Evolutionary conservation across 2,329 filamentous ascomycete species (phyloP), one percentile per base, ranked within the genome.

Genomic region (Claviceps capensis): DNA sequence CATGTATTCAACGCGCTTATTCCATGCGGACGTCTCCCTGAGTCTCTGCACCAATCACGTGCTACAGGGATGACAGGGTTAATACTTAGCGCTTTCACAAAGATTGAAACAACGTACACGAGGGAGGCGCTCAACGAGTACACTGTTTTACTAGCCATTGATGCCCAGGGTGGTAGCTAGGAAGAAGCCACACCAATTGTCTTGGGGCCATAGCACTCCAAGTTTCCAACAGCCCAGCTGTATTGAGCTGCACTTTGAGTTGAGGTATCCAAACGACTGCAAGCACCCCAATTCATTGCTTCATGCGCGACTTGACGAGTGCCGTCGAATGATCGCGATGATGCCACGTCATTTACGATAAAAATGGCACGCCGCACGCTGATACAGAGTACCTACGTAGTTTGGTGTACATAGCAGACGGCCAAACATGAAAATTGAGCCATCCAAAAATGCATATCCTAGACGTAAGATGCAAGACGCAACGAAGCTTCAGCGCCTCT

Each of bases 21-120:
- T 22, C 22, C 37, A 30, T 41, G 47, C 37, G 41, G 47, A 49
- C 47, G 47, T 49, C 48, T 49, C 26, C 48, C 40, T 49, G 17
- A 40, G 42, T 49, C 26, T 40, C 40, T 49, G n/a, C 48, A 49
- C 47, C 17, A 42, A 42, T 49, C 22, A 8, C 19, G 16, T 9
- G 2, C 22, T 37, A 36, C 46, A 48, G 37, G 47, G 37, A 22
- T 26, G 36, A 5, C 16, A 47, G 14, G 36, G 26, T 41, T 30
- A 8, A 26, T 26, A 26, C 23, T 7, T 26, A 9, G 4, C 8
- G 22, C 4, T 11, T 30, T 48, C 5, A 9, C 17, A 16, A 14
- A 41, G 14, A 48, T 16, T 41, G 22, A 30, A 41, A 30, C 37
- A 30, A 14, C 3, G 30, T 23, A 19, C 23, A 37, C 34, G 8